Conservation (phyloP, 768 basidiomycete species). For the Boletus sp. region DNA sequence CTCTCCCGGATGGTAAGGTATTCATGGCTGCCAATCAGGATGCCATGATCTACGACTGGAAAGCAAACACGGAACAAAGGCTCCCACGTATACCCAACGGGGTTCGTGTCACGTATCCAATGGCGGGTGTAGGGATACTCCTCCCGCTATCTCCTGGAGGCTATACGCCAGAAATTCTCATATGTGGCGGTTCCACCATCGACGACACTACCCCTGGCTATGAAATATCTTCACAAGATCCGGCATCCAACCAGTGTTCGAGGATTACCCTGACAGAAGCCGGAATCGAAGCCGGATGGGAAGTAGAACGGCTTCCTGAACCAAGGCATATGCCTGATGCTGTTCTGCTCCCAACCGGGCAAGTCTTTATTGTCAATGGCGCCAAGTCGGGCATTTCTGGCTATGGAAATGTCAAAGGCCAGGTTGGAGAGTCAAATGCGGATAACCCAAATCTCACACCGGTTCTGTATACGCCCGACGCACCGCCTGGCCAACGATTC, state of each 20-base stretch:
- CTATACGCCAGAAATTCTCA: conserved; percentile 65
- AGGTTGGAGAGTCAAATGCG: conserved; percentile 75
- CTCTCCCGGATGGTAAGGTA: conserved; percentile 63
- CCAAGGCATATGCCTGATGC: conserved; percentile 76
- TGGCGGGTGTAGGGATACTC: conserved; percentile 72
- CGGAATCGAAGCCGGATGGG: conserved; percentile 69
- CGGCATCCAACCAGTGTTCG: conserved; percentile 70
- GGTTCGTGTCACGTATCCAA: conserved; percentile 79
- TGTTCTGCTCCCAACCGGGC: conserved; percentile 76
- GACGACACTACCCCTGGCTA: conserved; percentile 58
- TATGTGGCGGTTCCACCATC: conserved; percentile 74
- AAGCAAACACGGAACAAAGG: conserved; percentile 52
- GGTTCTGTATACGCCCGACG: conserved; percentile 63
- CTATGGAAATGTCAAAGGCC: conserved; percentile 68
- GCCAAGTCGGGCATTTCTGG: conserved; percentile 71
- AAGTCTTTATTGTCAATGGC: conserved; percentile 74
- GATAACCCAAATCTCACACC: conserved; percentile 67
- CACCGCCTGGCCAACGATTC: conserved; percentile 56
- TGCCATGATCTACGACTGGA: conserved; percentile 79
- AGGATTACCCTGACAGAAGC: conserved; percentile 61
- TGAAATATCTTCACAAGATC: conserved; percentile 66
- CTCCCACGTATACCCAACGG: conserved; percentile 73
- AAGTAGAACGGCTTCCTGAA: conserved; percentile 70
- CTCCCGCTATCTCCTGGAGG: conserved; percentile 65
- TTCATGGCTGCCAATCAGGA: conserved; percentile 79